These are phyloP conservation scores for Chytriomyces confervae DNA, from an alignment of 192 early-diverging fungal genomes.

Conservation along the genomic window DNA sequence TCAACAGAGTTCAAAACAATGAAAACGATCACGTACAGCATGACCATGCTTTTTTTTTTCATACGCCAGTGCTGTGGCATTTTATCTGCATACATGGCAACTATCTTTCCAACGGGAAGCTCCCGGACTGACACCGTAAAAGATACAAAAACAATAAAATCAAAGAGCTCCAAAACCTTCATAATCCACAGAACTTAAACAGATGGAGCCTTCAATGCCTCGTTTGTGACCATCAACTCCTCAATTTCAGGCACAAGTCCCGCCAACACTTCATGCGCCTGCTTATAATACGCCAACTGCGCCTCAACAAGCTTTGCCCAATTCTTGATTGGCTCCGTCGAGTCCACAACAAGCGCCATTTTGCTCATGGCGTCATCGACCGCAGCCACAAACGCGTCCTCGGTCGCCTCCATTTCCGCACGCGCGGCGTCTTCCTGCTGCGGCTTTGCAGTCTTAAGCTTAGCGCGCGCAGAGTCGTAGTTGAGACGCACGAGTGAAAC, in stretches of 20 bases:
- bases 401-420: constrained; percentile 85
- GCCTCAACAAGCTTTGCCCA: constrained; percentile 85
- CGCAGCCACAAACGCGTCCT: constrained; percentile 94
- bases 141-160: too few relatives aligned
- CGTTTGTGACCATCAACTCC: constrained; percentile 66
- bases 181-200: too few relatives aligned
- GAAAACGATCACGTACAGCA: too few relatives aligned
- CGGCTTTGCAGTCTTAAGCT: constrained; percentile 74
- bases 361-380: constrained; percentile 94
- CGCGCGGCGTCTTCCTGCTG: constrained; percentile 76
- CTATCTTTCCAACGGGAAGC: too few relatives aligned
- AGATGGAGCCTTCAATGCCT: constrained; percentile 1
- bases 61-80: too few relatives aligned
- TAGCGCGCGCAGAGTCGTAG: constrained; percentile 85
- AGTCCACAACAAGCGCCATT: constrained; percentile 92
- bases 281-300: constrained; percentile 85
- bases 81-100: too few relatives aligned
- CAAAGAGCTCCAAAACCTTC: too few relatives aligned
- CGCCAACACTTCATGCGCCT: constrained; percentile 47
- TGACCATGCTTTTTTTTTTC: too few relatives aligned
- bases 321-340: constrained; percentile 81
- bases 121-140: too few relatives aligned
- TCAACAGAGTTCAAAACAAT: too few relatives aligned
- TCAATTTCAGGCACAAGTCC: constrained; percentile 83
- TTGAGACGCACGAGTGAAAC: constrained; percentile 82